Percentiles rank a stretch among this genome's conserved stretches.
These are phyloP conservation scores for Metschnikowia sp. DNA, from an alignment of 805 yeast species.

Conservation along the genomic window DNA sequence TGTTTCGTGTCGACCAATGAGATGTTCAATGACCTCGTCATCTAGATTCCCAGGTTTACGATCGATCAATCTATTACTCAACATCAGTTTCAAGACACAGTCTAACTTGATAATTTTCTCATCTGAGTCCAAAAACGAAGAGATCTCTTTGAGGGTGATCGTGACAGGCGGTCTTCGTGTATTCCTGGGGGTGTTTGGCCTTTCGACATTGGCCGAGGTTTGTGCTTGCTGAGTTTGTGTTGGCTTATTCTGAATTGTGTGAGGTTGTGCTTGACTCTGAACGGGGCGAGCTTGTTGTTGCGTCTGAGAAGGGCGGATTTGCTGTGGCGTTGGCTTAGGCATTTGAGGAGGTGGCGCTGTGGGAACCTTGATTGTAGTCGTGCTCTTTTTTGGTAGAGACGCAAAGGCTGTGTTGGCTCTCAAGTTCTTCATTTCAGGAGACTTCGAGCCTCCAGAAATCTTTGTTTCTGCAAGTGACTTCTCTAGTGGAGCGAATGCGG, in stretches of 20 bases:
- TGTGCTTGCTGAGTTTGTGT: background rate
- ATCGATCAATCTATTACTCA: constrained; percentile 24
- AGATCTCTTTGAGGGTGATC: constrained; percentile 34
- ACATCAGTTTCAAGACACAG: constrained; percentile 34
- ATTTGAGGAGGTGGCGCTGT: background rate
- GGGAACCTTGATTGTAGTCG: background rate
- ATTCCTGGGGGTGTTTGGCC: background rate
- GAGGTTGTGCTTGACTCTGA: too few relatives aligned
- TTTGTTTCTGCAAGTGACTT: constrained; percentile 11
- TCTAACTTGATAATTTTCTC: constrained; percentile 43
- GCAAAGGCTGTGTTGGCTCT: constrained; percentile 23
- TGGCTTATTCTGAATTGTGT: too few relatives aligned
- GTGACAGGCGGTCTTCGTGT: constrained; percentile 1
- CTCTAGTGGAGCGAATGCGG: constrained; percentile 8
- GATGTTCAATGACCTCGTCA: constrained; percentile 30
- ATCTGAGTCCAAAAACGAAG: constrained; percentile 26
- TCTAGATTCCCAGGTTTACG: constrained; percentile 19
- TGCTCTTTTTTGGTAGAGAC: constrained; percentile 5
- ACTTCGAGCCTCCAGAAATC: constrained; percentile 2
- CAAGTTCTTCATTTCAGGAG: constrained; percentile 14
- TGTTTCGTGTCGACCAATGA: constrained; percentile 24
- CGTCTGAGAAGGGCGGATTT: background rate
- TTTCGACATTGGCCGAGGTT: background rate
- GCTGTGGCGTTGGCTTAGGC: background rate
- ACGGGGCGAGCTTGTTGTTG: too few relatives aligned